Conservation (phyloP, 495 filamentous ascomycete genomes). For the Lineolata rhizophorae region DNA sequence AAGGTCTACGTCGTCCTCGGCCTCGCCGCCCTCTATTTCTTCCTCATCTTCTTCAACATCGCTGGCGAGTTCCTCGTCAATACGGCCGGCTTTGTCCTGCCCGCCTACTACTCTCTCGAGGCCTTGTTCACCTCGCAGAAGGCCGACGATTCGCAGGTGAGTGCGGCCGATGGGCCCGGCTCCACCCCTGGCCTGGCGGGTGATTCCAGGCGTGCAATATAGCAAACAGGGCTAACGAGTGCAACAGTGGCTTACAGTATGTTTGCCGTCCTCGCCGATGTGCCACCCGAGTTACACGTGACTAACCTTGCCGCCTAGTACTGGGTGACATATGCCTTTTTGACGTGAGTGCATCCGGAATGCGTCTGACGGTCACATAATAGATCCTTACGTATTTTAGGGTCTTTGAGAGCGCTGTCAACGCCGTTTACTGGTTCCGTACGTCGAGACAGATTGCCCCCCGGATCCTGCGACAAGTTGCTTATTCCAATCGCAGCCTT, state of each 20-base stretch:
- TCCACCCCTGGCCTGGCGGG: too few species aligned
- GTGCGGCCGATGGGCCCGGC: conserved; percentile 10
- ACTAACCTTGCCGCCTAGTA: conserved; percentile 36
- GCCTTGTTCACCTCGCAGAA: conserved; percentile 69
- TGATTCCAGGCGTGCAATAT: conserved; percentile 3
- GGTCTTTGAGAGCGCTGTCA: conserved; percentile 79
- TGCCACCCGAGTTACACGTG: conserved; percentile 7
- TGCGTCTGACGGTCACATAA: conserved; percentile 4
- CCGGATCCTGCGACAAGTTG: conserved; percentile 1
- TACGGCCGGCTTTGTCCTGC: conserved; percentile 80
- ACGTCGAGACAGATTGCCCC: conserved; percentile 15
- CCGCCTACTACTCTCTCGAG: conserved; percentile 85
- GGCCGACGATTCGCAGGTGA: conserved; percentile 75
- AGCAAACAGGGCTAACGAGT: conserved; percentile 5
- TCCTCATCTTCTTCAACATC: conserved; percentile 98
- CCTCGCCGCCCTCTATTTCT: conserved; percentile 73
- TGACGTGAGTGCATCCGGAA: conserved; percentile 35
- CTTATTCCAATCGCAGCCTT: conserved; percentile 43
- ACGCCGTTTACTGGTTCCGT: conserved; percentile 96
- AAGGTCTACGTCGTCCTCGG: conserved; percentile 94
- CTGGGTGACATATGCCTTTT: conserved; percentile 90
- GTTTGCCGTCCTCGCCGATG: conserved; percentile 14
- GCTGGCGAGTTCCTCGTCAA: conserved; percentile 94
- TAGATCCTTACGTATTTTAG: conserved; percentile 16
- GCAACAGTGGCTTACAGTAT: conserved; percentile 42